These are phyloP conservation scores for Entelexis sorbosivorans DNA, from an alignment of 1,139 yeast genomes.

Conservation along the genomic window DNA sequence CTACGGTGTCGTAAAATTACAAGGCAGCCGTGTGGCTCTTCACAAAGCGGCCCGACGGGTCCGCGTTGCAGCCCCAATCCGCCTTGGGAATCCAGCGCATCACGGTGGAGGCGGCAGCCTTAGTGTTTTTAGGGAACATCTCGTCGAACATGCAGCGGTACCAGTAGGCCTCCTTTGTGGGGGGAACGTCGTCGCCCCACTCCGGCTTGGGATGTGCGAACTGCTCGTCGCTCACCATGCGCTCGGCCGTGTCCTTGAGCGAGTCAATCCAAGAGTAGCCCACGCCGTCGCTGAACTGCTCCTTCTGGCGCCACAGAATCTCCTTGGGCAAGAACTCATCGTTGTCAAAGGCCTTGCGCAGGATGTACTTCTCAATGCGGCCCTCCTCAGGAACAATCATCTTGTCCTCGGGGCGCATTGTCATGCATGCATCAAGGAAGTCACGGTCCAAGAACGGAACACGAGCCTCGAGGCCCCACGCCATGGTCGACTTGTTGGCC, in stretches of 20 bases:
- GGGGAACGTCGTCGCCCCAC: slow-evolving; percentile 93
- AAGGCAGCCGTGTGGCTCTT: slow-evolving; percentile 68
- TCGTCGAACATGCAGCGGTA: slow-evolving; percentile 94
- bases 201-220: slow-evolving; percentile 80
- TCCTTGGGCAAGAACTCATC: slow-evolving; percentile 78
- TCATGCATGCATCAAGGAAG: slow-evolving; percentile 86
- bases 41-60: slow-evolving; percentile 96
- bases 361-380: slow-evolving; percentile 86
- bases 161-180: slow-evolving; percentile 98
- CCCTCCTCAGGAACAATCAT: slow-evolving; percentile 43
- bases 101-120: slow-evolving; percentile 90
- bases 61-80: slow-evolving; percentile 99
- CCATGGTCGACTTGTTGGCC: slow-evolving; percentile 99
- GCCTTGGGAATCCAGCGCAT: slow-evolving; percentile 99
- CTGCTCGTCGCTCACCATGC: slow-evolving; percentile 75
- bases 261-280: slow-evolving; percentile 99
- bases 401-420: slow-evolving; percentile 88
- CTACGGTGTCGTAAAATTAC: slow-evolving; percentile 17
- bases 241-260: slow-evolving; percentile 88
- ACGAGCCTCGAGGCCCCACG: slow-evolving; percentile 99
- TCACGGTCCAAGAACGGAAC: slow-evolving; percentile 95
- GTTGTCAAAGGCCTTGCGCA: slow-evolving; percentile 96
- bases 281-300: slow-evolving; percentile 98
- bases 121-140: slow-evolving; percentile 48
- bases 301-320: slow-evolving; percentile 98